phyloP scores from a whole-genome alignment of 1,284 basidiomycete genomes.

The Tranzscheliella williamsii region DNA sequence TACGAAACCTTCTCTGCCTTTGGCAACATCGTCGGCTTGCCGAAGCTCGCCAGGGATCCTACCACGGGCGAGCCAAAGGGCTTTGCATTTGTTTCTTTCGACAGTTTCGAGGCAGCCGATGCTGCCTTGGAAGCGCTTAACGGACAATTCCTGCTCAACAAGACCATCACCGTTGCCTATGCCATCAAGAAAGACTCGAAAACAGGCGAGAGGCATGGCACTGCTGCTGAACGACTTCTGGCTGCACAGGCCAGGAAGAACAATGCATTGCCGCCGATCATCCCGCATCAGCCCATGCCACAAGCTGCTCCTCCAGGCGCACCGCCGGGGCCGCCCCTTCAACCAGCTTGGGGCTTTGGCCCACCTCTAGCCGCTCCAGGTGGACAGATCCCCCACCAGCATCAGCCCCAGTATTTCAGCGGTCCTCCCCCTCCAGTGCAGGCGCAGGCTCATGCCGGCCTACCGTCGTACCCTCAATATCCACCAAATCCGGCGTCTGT shows the following conservation, averaged over 20 bases:
- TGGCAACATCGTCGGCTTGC: constrained; percentile 87
- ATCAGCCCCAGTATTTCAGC: too few species aligned
- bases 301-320: background rate
- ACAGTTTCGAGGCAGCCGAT: constrained; percentile 95
- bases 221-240: constrained; percentile 87
- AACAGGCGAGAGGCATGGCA: constrained; percentile 93
- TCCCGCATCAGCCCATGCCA: background rate
- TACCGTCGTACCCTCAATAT: too few species aligned
- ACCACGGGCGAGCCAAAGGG: constrained; percentile 83
- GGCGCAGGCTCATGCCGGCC: too few species aligned
- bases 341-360: background rate
- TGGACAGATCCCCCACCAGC: too few species aligned
- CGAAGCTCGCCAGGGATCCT: constrained; percentile 91
- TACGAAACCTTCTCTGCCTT: constrained; percentile 96
- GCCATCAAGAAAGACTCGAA: constrained; percentile 99
- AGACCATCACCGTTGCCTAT: constrained; percentile 92
- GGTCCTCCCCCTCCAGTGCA: too few species aligned
- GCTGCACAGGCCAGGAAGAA: constrained; percentile 94
- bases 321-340: background rate
- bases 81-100: constrained; percentile 94
- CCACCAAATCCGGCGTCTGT: too few species aligned
- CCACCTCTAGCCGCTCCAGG: background rate
- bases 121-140: constrained; percentile 96
- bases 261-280: constrained; percentile 72
- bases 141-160: constrained; percentile 95